Evolutionary conservation across 305 asterid species (phyloP).

Genomic region (Withania somnifera): DNA sequence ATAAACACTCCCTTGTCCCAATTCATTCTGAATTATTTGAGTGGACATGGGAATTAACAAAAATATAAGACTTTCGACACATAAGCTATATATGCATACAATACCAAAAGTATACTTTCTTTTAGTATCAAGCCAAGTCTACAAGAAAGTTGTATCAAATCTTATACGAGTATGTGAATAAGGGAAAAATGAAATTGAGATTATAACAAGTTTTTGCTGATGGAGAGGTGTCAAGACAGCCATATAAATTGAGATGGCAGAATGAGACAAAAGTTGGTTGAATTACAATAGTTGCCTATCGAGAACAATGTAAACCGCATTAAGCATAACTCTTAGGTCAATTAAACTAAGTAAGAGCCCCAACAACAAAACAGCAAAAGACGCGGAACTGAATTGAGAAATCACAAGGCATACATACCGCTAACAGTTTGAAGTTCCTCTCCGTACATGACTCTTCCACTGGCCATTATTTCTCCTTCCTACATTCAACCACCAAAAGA

Average conservation of each 20-base stretch:
- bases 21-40: not conserved
- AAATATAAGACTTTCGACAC: not conserved
- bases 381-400: not conserved
- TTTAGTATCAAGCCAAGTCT: not conserved
- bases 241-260: not conserved
- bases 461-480: slow-evolving; percentile 60
- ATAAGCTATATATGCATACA: not conserved
- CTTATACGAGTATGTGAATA: not conserved
- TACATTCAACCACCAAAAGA: slow-evolving; percentile 20
- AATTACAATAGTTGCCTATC: not conserved
- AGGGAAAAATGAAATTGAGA: not conserved
- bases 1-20: not conserved
- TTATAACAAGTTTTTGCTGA: not conserved
- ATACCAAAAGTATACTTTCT: not conserved
- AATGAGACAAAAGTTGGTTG: not conserved
- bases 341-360: not conserved
- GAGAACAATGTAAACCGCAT: not conserved
- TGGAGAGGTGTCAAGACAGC: not conserved
- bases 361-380: not conserved
- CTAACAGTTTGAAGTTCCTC: slow-evolving; percentile 47
- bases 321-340: not conserved
- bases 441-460: slow-evolving; percentile 42
- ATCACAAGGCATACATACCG: slow-evolving; percentile 29
- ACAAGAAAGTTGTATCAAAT: not conserved
- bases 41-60: not conserved